Evolutionary conservation across 2,329 filamentous ascomycete genomes (phyloP), one percentile per base, ranked within the genome.

Genomic region (Pseudogymnoascus sp.): DNA sequence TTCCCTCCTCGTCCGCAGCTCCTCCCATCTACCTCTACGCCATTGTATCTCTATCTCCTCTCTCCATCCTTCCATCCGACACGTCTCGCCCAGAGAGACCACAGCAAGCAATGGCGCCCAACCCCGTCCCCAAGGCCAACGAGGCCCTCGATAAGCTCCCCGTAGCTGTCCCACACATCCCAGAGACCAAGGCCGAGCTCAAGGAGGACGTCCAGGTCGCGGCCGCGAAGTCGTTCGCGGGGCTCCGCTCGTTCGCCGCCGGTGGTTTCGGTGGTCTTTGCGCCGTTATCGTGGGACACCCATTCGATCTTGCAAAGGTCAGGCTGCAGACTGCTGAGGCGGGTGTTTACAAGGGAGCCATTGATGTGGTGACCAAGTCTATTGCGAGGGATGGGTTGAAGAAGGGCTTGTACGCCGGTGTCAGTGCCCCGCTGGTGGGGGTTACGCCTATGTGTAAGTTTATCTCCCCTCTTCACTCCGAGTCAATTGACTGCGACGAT

Each of bases 401-500:
- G 63, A 77, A 89, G 74, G 94, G 94, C 7, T 75, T 99, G 64
- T 99, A 99, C 75, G 94, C 94, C n/a, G 94, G 94, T 74, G 93
- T 99, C 50, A 94, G 89, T 68, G 94, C 94, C 69, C 94, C 94
- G 47, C 78, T 99, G 64, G 89, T 97, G 8, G 94, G 94, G 60
- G 94, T 99, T 14, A 99, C 94, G 64, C 94, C 94, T 61, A 99
- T 99, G 94, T 99, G 92, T 97, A 83, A 77, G 92, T 84, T 38
- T 18, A 60, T 33, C 39, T 14, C 60, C 11, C 12, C 12, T 38
- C 9, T 57, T 15, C 59, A 43, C 14, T 14, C 14, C 53, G 25
- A 7, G 2, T 22, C 60, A 47, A 43, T 39, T 58, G 38, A 28
- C 22, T 2, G 41, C 8, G 41, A 14, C 41, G 2, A 14, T 12